Conservation (phyloP, 2,329 filamentous ascomycete species). For the Paraphoma sp. region DNA sequence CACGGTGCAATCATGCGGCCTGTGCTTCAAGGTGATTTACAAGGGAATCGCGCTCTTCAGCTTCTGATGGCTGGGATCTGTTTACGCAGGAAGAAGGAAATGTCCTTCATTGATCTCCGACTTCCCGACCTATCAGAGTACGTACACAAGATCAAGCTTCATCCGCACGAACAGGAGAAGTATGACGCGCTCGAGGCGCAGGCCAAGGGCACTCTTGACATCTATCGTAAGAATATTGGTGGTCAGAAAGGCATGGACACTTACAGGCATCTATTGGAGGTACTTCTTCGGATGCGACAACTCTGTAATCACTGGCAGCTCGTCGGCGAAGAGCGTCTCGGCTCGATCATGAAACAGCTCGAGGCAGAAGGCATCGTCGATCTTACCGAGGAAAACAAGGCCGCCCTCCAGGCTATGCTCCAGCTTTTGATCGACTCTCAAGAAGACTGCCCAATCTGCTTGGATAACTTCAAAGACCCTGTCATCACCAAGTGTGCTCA, state of each 20-base stretch:
- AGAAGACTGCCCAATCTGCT: constrained; percentile 83
- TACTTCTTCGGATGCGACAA: constrained; percentile 82
- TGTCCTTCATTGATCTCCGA: constrained; percentile 84
- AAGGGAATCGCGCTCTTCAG: constrained; percentile 71
- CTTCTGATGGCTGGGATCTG: constrained; percentile 81
- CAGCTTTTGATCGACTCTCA: constrained; percentile 79
- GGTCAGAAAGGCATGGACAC: constrained; percentile 50
- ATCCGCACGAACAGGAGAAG: constrained; percentile 74
- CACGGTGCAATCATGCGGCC: constrained; percentile 74
- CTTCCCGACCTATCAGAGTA: constrained; percentile 80
- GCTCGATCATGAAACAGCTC: constrained; percentile 72
- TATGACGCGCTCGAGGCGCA: constrained; percentile 76
- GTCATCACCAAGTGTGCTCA: constrained; percentile 89
- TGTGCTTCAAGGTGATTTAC: constrained; percentile 63
- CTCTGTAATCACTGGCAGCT: constrained; percentile 90
- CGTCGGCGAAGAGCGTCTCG: constrained; percentile 72
- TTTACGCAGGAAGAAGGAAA: constrained; percentile 82
- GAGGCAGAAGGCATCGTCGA: constrained; percentile 71
- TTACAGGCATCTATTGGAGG: constrained; percentile 80
- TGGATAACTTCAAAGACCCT: constrained; percentile 73
- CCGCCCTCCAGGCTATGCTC: constrained; percentile 75
- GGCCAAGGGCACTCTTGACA: constrained; percentile 73
- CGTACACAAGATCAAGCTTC: constrained; percentile 76
- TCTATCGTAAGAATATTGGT: constrained; percentile 60
- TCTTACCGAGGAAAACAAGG: constrained; percentile 74